These are phyloP conservation scores for Trichosporon inkin DNA, from an alignment of 1,284 basidiomycete genomes.

Conservation along the genomic window DNA sequence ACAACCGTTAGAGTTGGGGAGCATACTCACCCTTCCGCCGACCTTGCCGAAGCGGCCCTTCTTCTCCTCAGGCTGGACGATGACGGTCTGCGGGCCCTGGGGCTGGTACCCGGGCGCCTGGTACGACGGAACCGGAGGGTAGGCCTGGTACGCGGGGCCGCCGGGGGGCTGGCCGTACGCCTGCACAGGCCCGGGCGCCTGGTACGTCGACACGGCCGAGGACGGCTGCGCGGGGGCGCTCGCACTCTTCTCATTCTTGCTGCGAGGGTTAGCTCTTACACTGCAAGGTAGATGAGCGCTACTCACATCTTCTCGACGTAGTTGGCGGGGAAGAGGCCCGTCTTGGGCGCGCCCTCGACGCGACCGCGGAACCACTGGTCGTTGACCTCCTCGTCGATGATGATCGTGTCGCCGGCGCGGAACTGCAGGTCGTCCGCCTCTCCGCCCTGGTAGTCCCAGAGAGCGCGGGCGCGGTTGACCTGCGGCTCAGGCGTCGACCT, in stretches of 20 bases:
- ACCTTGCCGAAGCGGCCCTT: constrained; percentile 41
- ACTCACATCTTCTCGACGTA: constrained; percentile 46
- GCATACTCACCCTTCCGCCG: constrained; percentile 32
- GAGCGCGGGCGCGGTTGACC: constrained; percentile 34
- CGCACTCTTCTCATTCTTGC: constrained; percentile 1
- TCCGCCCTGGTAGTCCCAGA: constrained; percentile 46
- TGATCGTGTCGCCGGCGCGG: constrained; percentile 38
- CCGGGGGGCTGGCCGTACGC: constrained; percentile 19
- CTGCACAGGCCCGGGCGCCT: constrained; percentile 4
- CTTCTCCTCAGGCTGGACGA: constrained; percentile 28
- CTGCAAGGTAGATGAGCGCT: background rate
- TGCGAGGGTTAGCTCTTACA: background rate
- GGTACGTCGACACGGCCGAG: constrained; percentile 2
- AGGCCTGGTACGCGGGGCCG: constrained; percentile 9
- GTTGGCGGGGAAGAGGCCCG: constrained; percentile 44
- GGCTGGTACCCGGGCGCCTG: constrained; percentile 14
- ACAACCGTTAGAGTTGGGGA: background rate
- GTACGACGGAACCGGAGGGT: constrained; percentile 6
- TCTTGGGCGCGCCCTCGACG: constrained; percentile 35
- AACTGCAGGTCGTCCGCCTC: constrained; percentile 43
- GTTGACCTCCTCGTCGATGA: constrained; percentile 48
- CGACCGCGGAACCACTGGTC: constrained; percentile 45
- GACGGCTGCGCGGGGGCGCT: background rate
- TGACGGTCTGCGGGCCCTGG: constrained; percentile 22
- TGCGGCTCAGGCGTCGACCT: background rate